Conservation (phyloP, 73 alveolate genomes). For the Effrenium voratum region DNA sequence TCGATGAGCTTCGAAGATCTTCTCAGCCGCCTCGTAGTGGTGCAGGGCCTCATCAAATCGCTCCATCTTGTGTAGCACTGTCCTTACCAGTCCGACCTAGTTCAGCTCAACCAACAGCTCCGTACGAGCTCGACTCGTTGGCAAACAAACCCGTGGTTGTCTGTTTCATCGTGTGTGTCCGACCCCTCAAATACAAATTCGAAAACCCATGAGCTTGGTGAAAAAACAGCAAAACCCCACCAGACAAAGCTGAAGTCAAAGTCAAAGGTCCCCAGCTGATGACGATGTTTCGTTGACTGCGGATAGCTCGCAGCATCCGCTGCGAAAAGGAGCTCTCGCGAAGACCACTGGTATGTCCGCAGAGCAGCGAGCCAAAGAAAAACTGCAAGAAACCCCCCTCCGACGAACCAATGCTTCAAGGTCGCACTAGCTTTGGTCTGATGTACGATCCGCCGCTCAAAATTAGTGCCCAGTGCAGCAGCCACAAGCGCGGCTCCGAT, state of each 20-base stretch:
- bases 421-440: neutral
- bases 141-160: too few relatives aligned
- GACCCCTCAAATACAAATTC: too few relatives aligned
- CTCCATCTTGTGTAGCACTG: conserved; percentile 87
- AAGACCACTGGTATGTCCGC: conserved; percentile 81
- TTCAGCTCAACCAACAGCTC: neutral
- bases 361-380: conserved; percentile 26
- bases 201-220: neutral
- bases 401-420: neutral
- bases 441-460: neutral
- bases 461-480: neutral
- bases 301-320: conserved; percentile 64
- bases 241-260: too few relatives aligned
- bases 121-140: neutral
- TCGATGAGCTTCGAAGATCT: neutral
- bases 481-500: conserved; percentile 62
- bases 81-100: conserved; percentile 1
- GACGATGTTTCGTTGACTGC: conserved; percentile 71
- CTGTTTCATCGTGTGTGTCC: too few relatives aligned
- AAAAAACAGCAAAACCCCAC: neutral
- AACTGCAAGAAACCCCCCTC: neutral
- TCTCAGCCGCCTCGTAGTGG: conserved; percentile 70
- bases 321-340: conserved; percentile 59
- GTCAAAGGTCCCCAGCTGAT: conserved; percentile 76
- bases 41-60: conserved; percentile 47